Evolutionary conservation across 192 early-diverging fungal genomes (phyloP), one percentile per base, ranked within the genome.

Genomic region (Coemansia sp.): DNA sequence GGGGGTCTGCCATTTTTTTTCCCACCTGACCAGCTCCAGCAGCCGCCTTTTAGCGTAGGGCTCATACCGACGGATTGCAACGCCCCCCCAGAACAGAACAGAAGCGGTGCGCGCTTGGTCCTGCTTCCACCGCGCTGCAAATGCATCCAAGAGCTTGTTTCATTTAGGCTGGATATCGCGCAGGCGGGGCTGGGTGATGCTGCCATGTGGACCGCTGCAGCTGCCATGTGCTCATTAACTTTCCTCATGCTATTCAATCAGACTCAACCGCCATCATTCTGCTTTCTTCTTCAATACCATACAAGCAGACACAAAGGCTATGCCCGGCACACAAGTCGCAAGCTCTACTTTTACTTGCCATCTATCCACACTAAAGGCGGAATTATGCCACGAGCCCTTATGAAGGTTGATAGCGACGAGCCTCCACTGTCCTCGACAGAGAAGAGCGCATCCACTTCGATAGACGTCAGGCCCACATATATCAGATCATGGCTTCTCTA

Each of bases 401-500:
- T 52, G 50, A 52, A 24, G 28, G 31, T 12, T 16, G 23, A n/a
- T 12, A 27, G 52, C 61, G 54, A 38, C n/a, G 53, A 64, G 41
- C 52, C 14, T 16, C 54, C 26, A 54, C 53, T 55, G 9, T 32
- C 54, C 24, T 16, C 53, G 8, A 26, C 54, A 2, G 53, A 48
- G 16, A 49, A 30, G 3, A 64, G 62, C 54, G 22, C 41, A 5
- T 55, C 52, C 9, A 21, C 25, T 41, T 49, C 54, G 21, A 22
- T 21, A 4, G 28, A 31, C 54, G 16, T 5, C 26, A 22, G 18
- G 21, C 44, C 19, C 5, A 9, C n/a, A 12, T 54, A 27, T 16
- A n/a, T 7, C 16, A 25, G 62, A 21, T 41, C 41, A 2, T 69
- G 67, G 76, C 31, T 62, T 12, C 55, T 79, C 7, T 73, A 79